phyloP scores from a whole-genome alignment of 129 eudicot genomes.

The Flaveria ramosissima region DNA sequence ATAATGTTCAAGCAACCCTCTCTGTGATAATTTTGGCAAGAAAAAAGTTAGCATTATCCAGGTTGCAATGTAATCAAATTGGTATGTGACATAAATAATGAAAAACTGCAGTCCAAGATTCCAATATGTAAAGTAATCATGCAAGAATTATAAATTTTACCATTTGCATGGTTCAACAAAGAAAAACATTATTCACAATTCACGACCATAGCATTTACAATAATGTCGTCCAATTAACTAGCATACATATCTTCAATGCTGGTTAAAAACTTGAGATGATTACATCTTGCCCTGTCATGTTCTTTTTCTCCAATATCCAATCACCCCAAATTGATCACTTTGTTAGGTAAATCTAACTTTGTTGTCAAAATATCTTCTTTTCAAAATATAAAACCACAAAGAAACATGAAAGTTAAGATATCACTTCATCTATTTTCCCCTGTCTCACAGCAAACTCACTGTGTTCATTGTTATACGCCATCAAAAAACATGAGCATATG shows the following conservation, averaged over 20 bases:
- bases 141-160: too few species aligned
- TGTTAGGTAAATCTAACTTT: background rate
- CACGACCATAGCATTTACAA: constrained; percentile 6
- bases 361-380: background rate
- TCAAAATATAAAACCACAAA: constrained; percentile 3
- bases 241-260: background rate
- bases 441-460: constrained; percentile 18
- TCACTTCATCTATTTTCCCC: constrained; percentile 24
- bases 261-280: background rate
- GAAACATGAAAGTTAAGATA: background rate
- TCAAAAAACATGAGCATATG: constrained; percentile 14
- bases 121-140: background rate
- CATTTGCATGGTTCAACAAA: background rate
- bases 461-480: too few species aligned
- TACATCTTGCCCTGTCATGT: background rate
- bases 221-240: background rate
- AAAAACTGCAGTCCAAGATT: background rate
- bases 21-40: constrained; percentile 38
- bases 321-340: background rate
- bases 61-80: constrained; percentile 6
- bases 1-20: constrained; percentile 37
- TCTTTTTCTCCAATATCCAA: background rate
- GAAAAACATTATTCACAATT: background rate
- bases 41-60: constrained; percentile 29
- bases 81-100: background rate